Percentiles rank a stretch among this genome's conserved stretches.
Conservation (phyloP, 495 filamentous ascomycete genomes). For the Aspergillus taichungensis region DNA sequence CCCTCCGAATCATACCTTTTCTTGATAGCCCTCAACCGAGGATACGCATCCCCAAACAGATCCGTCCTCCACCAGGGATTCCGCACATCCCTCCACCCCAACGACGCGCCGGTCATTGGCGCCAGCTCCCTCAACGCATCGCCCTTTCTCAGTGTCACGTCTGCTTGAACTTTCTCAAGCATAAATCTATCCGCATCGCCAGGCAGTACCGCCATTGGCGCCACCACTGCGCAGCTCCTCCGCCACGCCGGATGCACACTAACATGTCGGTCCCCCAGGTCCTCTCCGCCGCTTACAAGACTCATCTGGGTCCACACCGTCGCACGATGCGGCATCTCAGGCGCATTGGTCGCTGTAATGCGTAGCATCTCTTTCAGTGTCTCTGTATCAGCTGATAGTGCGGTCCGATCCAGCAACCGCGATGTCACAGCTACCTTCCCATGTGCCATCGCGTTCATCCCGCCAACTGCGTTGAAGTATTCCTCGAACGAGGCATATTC, state of each 20-base stretch:
- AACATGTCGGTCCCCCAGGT: not conserved
- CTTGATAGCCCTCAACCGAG: constrained; percentile 23
- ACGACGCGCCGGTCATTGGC: constrained; percentile 10
- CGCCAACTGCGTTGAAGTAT: constrained; percentile 17
- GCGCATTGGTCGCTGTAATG: not conserved
- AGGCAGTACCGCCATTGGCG: constrained; percentile 18
- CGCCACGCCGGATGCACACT: constrained; percentile 38
- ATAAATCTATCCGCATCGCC: constrained; percentile 26
- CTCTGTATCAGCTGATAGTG: not conserved
- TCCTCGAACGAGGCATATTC: not conserved
- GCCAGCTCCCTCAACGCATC: constrained; percentile 24
- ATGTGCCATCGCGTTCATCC: no score
- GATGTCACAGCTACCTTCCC: not conserved
- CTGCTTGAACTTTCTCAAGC: constrained; percentile 19
- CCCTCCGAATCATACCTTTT: constrained; percentile 38
- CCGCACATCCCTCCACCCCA: constrained; percentile 22
- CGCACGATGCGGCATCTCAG: not conserved
- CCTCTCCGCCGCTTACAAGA: not conserved
- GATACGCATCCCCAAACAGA: constrained; percentile 37
- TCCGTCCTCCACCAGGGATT: constrained; percentile 35
- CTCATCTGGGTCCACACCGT: not conserved
- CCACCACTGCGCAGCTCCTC: constrained; percentile 25
- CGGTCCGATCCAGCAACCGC: not conserved
- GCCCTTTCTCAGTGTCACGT: constrained; percentile 19
- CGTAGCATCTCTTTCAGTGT: not conserved